Conservation (phyloP, 768 basidiomycete genomes). For the Amanita pseudoporphyria region DNA sequence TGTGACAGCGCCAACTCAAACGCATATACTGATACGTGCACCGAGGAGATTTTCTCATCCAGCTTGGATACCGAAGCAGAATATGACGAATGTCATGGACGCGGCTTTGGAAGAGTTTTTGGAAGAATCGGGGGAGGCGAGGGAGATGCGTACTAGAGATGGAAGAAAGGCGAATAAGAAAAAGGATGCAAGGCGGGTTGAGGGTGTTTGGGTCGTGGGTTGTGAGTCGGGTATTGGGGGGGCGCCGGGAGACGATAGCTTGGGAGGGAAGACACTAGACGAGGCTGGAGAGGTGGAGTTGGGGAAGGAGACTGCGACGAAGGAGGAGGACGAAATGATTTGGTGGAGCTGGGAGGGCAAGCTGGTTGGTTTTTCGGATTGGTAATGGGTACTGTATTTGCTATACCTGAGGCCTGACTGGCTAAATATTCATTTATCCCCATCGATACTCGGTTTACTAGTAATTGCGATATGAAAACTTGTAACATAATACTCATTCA, state of each 20-base stretch:
- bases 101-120: constrained; percentile 30
- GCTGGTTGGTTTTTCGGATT: constrained; percentile 40
- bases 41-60: constrained; percentile 23
- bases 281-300: no score
- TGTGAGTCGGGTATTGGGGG: constrained; percentile 17
- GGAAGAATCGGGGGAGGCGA: constrained; percentile 19
- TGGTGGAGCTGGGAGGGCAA: constrained; percentile 59
- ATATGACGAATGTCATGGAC: constrained; percentile 19
- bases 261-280: constrained; percentile 7
- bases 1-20: constrained; percentile 25
- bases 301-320: constrained; percentile 5
- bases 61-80: constrained; percentile 19
- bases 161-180: constrained; percentile 11
- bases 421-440: no score
- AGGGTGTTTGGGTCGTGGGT: constrained; percentile 38
- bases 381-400: no score
- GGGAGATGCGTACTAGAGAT: neutral
- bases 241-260: constrained; percentile 10
- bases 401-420: no score
- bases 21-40: constrained; percentile 23
- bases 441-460: no score
- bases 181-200: constrained; percentile 17
- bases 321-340: constrained; percentile 40
- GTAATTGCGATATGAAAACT: no score
- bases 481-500: no score